Evolutionary conservation across 441 rosid genomes (phyloP).

Genomic region (Pelargonium cotyledonis): DNA sequence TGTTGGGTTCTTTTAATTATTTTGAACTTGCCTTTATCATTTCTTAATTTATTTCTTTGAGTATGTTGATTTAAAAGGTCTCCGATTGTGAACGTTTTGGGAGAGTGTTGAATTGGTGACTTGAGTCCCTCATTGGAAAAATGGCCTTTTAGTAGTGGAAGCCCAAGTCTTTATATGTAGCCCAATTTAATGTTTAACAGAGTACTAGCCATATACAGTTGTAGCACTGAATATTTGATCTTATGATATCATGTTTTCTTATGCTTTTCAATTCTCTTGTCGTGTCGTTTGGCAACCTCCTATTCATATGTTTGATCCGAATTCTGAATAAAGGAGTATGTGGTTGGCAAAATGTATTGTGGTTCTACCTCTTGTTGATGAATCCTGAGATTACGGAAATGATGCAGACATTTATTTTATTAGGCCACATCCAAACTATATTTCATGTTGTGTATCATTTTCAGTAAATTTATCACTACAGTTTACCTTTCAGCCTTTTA

Average conservation of each 20-base stretch:
- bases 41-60: too few relatives aligned
- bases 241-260: background rate
- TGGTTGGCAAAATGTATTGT: background rate
- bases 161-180: background rate
- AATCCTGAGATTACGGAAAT: background rate
- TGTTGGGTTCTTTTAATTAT: too few relatives aligned
- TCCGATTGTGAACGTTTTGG: too few relatives aligned
- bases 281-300: background rate
- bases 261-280: background rate
- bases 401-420: background rate
- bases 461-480: background rate
- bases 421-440: background rate
- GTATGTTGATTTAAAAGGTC: too few relatives aligned
- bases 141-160: too few relatives aligned
- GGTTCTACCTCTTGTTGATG: background rate
- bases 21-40: too few relatives aligned
- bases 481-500: constrained; percentile 33
- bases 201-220: too few relatives aligned
- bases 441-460: background rate
- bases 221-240: background rate
- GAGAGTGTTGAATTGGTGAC: too few relatives aligned
- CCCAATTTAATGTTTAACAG: too few relatives aligned
- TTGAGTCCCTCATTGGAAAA: too few relatives aligned
- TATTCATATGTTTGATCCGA: background rate
- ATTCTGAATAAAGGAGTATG: background rate